These are phyloP conservation scores for Pharus latifolius DNA, from an alignment of 176 grass and related monocot genomes.

Conservation along the genomic window DNA sequence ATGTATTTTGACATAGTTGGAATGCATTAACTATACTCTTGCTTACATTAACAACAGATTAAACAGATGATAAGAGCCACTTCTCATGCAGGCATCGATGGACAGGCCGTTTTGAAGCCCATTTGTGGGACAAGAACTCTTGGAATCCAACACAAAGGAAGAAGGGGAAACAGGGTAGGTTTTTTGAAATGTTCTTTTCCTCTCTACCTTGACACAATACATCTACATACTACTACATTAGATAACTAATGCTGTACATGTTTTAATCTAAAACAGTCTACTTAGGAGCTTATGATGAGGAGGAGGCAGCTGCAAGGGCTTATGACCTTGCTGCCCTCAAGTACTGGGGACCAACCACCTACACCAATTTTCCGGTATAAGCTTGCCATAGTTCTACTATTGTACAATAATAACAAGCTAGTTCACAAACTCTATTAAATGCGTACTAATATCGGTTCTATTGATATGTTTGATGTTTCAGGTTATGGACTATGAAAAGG, in stretches of 20 bases:
- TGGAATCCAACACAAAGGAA: conserved; percentile 68
- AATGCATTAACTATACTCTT: neutral
- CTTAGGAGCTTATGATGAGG: conserved; percentile 56
- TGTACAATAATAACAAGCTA: neutral
- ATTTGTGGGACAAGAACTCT: conserved; percentile 66
- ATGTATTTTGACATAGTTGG: neutral
- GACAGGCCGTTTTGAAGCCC: conserved; percentile 62
- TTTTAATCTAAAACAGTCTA: conserved; percentile 27
- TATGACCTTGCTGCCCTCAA: conserved; percentile 71
- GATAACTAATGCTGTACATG: neutral
- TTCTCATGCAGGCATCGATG: conserved; percentile 39
- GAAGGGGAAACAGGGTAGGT: conserved; percentile 64
- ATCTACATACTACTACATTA: neutral
- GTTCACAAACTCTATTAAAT: neutral
- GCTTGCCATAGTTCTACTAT: neutral
- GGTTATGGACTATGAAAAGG: conserved; percentile 58
- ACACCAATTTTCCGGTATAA: conserved; percentile 55
- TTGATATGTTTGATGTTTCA: neutral
- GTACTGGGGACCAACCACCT: conserved; percentile 59
- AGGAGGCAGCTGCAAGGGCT: conserved; percentile 60
- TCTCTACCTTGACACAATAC: neutral
- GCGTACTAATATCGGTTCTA: neutral
- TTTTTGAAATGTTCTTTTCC: neutral
- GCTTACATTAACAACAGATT: neutral
- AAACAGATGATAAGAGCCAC: neutral